Conservation (phyloP, 2,329 filamentous ascomycete genomes). For the Colletotrichum magnum region DNA sequence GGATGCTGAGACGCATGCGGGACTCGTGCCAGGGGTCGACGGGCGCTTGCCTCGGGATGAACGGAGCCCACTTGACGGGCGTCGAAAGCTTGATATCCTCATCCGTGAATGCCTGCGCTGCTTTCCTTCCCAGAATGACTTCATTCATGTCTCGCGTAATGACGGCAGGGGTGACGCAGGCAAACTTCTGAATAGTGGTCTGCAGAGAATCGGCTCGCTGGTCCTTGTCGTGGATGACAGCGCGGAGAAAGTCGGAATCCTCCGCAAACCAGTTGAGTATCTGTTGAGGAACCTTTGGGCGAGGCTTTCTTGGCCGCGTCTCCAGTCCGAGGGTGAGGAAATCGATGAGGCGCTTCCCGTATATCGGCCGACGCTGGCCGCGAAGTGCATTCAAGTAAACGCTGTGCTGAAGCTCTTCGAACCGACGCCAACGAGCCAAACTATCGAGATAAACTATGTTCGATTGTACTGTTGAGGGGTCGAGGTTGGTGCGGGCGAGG, state of each 20-base stretch:
- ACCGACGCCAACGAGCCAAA: conserved; percentile 75
- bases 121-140: conserved; percentile 74
- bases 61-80: conserved; percentile 69
- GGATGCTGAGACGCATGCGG: conserved; percentile 92
- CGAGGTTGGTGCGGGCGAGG: conserved; percentile 66
- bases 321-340: conserved; percentile 76
- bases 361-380: conserved; percentile 84
- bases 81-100: conserved; percentile 70
- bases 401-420: conserved; percentile 84
- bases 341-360: conserved; percentile 84
- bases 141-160: conserved; percentile 83
- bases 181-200: conserved; percentile 86
- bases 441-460: conserved; percentile 82
- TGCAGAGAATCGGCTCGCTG: conserved; percentile 81
- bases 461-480: conserved; percentile 77
- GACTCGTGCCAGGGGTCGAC: conserved; percentile 93
- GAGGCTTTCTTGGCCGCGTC: conserved; percentile 70
- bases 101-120: conserved; percentile 70
- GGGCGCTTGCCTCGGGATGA: conserved; percentile 68
- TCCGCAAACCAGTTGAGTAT: conserved; percentile 83
- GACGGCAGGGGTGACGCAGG: conserved; percentile 91
- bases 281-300: conserved; percentile 72
- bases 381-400: conserved; percentile 86
- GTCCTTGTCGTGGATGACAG: conserved; percentile 81
- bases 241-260: conserved; percentile 73